These are phyloP conservation scores for Dioscorea dumetorum DNA, from an alignment of 106 monocot species.

Conservation along the genomic window DNA sequence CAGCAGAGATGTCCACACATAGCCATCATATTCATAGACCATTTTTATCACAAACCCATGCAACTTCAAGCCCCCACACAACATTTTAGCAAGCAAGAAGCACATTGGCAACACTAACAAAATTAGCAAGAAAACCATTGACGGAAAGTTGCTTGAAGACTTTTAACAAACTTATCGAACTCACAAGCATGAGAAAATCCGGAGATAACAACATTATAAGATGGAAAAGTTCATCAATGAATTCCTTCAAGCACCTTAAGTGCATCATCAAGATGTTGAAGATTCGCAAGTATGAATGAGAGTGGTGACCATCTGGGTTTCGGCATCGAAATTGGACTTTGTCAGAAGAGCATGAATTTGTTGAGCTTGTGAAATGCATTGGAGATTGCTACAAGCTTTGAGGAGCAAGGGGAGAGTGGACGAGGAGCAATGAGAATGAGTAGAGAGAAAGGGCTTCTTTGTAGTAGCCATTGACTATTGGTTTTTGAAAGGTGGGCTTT, in stretches of 20 bases:
- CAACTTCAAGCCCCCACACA: slow-evolving; percentile 24
- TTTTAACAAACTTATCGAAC: slow-evolving; percentile 5
- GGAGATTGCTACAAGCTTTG: slow-evolving; percentile 27
- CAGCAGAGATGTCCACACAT: slow-evolving; percentile 23
- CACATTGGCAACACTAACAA: slow-evolving; percentile 26
- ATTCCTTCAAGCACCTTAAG: slow-evolving; percentile 26
- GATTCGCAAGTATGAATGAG: slow-evolving; percentile 24
- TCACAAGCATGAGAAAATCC: slow-evolving; percentile 21
- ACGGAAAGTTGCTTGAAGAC: slow-evolving; percentile 7
- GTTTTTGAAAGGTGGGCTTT: slow-evolving; percentile 2
- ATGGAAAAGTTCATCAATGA: slow-evolving; percentile 24
- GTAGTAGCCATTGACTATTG: slow-evolving; percentile 12
- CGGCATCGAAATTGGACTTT: slow-evolving; percentile 15
- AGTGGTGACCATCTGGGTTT: slow-evolving; percentile 22
- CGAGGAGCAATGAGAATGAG: slow-evolving; percentile 14
- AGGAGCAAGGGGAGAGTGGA: slow-evolving; percentile 31
- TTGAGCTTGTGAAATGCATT: slow-evolving; percentile 9
- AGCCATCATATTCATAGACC: slow-evolving; percentile 19
- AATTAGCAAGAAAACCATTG: slow-evolving; percentile 18
- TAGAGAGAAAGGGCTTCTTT: slow-evolving; percentile 20
- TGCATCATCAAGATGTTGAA: slow-evolving; percentile 9
- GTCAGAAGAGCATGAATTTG: slow-evolving; percentile 29
- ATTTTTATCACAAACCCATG: slow-evolving; percentile 23
- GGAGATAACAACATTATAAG: slow-evolving; percentile 17
- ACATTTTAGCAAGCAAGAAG: slow-evolving; percentile 17